Evolutionary conservation across 805 yeast species (phyloP).

Genomic region (Zygotorulaspora chibaensis): DNA sequence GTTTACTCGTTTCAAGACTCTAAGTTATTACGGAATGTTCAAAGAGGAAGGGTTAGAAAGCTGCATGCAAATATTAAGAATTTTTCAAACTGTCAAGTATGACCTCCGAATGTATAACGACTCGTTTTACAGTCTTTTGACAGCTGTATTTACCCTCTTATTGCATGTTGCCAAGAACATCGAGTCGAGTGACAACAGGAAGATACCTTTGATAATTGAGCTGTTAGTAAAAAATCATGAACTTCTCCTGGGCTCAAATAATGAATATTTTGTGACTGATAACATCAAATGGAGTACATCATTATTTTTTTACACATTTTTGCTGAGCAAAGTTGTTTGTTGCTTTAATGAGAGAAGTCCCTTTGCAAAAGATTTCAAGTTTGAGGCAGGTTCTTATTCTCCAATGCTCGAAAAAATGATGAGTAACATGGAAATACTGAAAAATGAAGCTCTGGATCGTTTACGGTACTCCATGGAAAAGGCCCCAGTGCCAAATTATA

Average conservation of each 20-base stretch:
- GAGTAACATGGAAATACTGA: constrained; percentile 12
- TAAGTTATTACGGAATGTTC: constrained; percentile 12
- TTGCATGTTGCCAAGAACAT: constrained; percentile 19
- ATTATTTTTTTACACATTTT: constrained; percentile 23
- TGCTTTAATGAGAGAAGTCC: constrained; percentile 10
- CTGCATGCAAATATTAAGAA: constrained; percentile 18
- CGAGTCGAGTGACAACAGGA: constrained; percentile 14
- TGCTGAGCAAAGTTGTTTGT: constrained; percentile 17
- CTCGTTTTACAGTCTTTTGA: constrained; percentile 20
- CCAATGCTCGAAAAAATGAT: constrained; percentile 13
- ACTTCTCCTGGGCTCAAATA: constrained; percentile 19
- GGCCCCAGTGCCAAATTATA: background rate
- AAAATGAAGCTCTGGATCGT: constrained; percentile 18
- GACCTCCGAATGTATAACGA: constrained; percentile 25
- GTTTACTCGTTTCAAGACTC: constrained; percentile 17
- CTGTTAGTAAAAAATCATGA: constrained; percentile 15
- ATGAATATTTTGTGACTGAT: constrained; percentile 14
- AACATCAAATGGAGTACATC: constrained; percentile 28
- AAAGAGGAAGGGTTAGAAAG: constrained; percentile 11
- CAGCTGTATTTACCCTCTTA: constrained; percentile 24
- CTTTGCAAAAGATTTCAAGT: constrained; percentile 1
- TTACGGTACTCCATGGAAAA: constrained; percentile 42
- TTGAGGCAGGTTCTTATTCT: constrained; percentile 8
- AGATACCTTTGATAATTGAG: constrained; percentile 10
- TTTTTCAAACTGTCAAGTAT: constrained; percentile 19